These are phyloP conservation scores for Chrysoporthe austroafricana DNA, from an alignment of 2,329 filamentous ascomycete species.

Conservation along the genomic window DNA sequence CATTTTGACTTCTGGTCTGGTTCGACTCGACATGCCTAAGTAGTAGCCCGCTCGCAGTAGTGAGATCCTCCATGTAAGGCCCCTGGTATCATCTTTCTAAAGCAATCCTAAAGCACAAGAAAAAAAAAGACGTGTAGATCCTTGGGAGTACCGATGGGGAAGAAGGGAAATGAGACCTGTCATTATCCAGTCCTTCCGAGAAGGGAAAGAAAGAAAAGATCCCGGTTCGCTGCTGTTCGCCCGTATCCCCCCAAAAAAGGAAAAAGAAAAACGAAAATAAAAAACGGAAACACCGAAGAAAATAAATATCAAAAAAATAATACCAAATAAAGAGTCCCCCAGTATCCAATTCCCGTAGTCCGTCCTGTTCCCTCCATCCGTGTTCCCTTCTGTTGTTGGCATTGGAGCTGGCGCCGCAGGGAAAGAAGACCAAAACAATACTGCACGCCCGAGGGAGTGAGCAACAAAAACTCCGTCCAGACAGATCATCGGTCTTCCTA, in stretches of 20 bases:
- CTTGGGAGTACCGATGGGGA: not conserved
- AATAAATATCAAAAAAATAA: not conserved
- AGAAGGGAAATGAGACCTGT: conserved; percentile 28
- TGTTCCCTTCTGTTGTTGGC: conserved; percentile 4
- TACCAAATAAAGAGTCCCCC: not conserved
- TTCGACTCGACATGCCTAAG: conserved; percentile 1
- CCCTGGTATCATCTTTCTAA: conserved; percentile 29
- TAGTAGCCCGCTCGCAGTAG: no score
- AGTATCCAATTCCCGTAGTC: not conserved
- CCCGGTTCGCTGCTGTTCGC: not conserved
- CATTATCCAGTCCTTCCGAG: conserved; percentile 24
- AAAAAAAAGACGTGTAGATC: not conserved
- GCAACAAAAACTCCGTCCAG: not conserved
- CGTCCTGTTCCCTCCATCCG: not conserved
- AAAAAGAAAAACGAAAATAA: not conserved
- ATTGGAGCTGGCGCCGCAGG: conserved; percentile 3
- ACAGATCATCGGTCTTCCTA: conserved; percentile 4
- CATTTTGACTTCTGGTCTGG: not conserved
- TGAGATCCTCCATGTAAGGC: conserved; percentile 13
- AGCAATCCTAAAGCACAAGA: not conserved
- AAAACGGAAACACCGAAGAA: not conserved
- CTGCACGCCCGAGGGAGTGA: not conserved
- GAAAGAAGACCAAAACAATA: not conserved
- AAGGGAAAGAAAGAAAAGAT: conserved; percentile 4
- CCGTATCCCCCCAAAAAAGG: conserved; percentile 1